A percentile compares a stretch with the other conserved stretches of the same genome.
Conservation (phyloP, 177 flowering plant genomes). For the Telopea speciosissima region DNA sequence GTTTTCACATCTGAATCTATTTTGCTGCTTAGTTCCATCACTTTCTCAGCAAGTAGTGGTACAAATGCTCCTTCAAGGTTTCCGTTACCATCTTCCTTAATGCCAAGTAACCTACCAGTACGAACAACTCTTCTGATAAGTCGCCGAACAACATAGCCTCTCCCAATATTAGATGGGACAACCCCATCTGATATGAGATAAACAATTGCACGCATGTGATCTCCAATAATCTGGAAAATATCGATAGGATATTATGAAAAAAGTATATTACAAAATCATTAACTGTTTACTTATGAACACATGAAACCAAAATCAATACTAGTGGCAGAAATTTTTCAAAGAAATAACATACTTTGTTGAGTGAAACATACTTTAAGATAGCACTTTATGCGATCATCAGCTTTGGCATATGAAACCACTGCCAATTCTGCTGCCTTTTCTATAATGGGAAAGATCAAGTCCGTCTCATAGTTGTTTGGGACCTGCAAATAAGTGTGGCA, state of each 20-base stretch:
- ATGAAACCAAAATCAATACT: not conserved
- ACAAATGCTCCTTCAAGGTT: slow-evolving; percentile 67
- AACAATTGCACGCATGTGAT: slow-evolving; percentile 86
- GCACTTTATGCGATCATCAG: slow-evolving; percentile 55
- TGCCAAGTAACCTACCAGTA: slow-evolving; percentile 80
- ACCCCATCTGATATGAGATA: slow-evolving; percentile 95
- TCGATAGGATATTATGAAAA: not conserved
- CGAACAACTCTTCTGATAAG: slow-evolving; percentile 86
- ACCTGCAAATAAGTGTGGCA: slow-evolving; percentile 48
- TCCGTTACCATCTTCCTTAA: slow-evolving; percentile 57
- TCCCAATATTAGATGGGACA: slow-evolving; percentile 88
- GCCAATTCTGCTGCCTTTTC: slow-evolving; percentile 75
- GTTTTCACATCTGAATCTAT: slow-evolving; percentile 65
- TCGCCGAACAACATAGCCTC: slow-evolving; percentile 90
- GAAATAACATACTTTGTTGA: not conserved
- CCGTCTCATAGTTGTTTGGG: slow-evolving; percentile 89
- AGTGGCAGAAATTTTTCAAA: not conserved
- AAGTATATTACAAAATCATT: not conserved
- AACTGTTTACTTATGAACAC: not conserved
- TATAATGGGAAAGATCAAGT: slow-evolving; percentile 89
- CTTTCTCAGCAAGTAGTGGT: slow-evolving; percentile 68
- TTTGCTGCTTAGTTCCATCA: slow-evolving; percentile 58
- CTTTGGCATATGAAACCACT: slow-evolving; percentile 47
- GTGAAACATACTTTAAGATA: slow-evolving; percentile 56
- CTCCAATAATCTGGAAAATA: slow-evolving; percentile 69